Percentiles rank a stretch among this genome's conserved stretches.
These are phyloP conservation scores for Paecilomyces sp. DNA, from an alignment of 2,329 filamentous ascomycete species.

Conservation along the genomic window DNA sequence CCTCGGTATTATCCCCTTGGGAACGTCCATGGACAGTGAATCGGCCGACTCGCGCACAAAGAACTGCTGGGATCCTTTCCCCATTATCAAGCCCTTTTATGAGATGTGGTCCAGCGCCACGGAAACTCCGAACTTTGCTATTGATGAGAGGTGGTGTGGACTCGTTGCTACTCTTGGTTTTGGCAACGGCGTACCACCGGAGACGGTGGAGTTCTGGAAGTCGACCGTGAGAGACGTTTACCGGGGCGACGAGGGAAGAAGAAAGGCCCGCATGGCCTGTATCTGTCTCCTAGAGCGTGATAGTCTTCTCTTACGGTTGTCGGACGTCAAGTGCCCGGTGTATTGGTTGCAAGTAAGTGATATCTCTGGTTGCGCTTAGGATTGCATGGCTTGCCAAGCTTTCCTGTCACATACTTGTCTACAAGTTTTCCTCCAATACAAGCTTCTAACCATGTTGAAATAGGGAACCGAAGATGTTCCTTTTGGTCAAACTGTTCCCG, in stretches of 20 bases:
- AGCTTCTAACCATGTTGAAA: conserved; percentile 23
- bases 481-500: conserved; percentile 3
- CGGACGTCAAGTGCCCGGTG: conserved; percentile 41
- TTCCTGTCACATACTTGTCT: no score
- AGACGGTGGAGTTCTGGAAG: conserved; percentile 33
- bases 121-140: conserved; percentile 32
- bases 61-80: conserved; percentile 39
- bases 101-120: conserved; percentile 26
- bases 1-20: conserved; percentile 41
- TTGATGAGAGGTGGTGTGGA: conserved; percentile 30
- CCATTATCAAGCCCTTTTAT: conserved; percentile 24
- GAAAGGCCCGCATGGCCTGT: conserved; percentile 36
- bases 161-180: conserved; percentile 40
- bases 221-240: conserved; percentile 36
- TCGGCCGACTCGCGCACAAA: conserved; percentile 30
- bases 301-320: conserved; percentile 34
- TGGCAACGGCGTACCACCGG: conserved; percentile 27
- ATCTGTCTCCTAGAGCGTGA: conserved; percentile 41
- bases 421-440: no score
- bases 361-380: no score
- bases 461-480: conserved; percentile 4
- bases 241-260: conserved; percentile 38
- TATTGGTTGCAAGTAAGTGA: conserved; percentile 36
- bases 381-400: no score
- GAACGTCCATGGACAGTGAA: conserved; percentile 43